Evolutionary conservation across 192 early-diverging fungal genomes (phyloP), one percentile per base, ranked within the genome.

Genomic region (Coemansia sp.): DNA sequence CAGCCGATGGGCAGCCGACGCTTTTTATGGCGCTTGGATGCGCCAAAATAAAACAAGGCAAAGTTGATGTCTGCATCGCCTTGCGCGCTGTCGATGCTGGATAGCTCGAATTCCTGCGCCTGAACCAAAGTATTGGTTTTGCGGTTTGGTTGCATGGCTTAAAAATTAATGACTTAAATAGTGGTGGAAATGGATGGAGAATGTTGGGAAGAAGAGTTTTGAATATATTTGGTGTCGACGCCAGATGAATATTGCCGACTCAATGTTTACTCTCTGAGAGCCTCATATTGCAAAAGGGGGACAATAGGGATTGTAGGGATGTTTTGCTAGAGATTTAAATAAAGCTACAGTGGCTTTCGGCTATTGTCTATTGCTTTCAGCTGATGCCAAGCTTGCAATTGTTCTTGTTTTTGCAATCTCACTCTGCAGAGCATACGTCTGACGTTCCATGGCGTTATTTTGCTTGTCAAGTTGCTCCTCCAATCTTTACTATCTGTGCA

Each of bases 81-180:
- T 18, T 78, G 76, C 16, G 71, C 76, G 24, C 53, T 69, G 38
- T 78, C 76, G 6, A 78, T 73, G 57, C 70, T 61, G 1, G 72
- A 60, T 3, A 78, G 60, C 9, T 63, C 63, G 14, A 66, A 59
- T 16, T 70, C 64, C 13, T 70, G 76, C 40, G 31, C 56, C 8
- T 38, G 31, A n/a, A 48, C 23, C 33, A 20, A 33, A n/a, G n/a
- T 34, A 18, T 2, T 34, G 28, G 23, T 24, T 11, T 31, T 33
- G 51, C 28, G 51, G 14, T 14, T 31, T 28, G 16, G 14, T 9
- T 51, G 48, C 48, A 51, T 51, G 48, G 23, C 3, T 26, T 23
- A 5, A 51, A 50, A 50, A 5, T 10, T 5, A 13, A 9, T 23
- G 20, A 23, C 13, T 1, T 28, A 11, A 14, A 26, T 14, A 14